Evolutionary conservation across 805 yeast species (phyloP).

Genomic region (Kazachstania kunashirensis): DNA sequence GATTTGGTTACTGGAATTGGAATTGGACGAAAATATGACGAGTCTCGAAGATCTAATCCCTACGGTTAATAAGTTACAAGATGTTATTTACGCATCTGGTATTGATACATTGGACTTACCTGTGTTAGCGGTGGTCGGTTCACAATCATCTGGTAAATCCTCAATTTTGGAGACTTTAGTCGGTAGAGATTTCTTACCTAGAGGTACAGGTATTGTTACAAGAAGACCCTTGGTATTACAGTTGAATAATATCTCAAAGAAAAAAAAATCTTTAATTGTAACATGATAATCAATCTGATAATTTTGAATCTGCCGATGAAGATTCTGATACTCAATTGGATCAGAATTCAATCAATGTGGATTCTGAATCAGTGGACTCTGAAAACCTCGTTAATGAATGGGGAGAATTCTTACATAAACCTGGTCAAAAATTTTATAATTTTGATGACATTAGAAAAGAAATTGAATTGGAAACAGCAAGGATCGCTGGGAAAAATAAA

Average conservation of each 20-base stretch:
- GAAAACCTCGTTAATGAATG: conserved; percentile 52
- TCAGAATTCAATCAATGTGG: no score
- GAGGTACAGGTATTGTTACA: conserved; percentile 97
- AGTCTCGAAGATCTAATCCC: conserved; percentile 46
- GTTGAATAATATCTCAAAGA: conserved; percentile 47
- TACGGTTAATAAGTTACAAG: conserved; percentile 83
- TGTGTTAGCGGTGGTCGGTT: conserved; percentile 89
- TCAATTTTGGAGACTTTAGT: conserved; percentile 91
- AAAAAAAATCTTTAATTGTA: neutral
- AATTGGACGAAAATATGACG: conserved; percentile 19
- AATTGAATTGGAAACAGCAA: conserved; percentile 82
- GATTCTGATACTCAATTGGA: neutral
- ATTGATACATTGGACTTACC: conserved; percentile 87
- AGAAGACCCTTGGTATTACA: conserved; percentile 89
- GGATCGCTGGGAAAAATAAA: conserved; percentile 57
- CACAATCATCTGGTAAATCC: conserved; percentile 93
- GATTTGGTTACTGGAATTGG: no score
- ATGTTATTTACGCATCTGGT: conserved; percentile 96
- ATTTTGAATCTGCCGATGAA: no score
- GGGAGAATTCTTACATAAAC: conserved; percentile 95
- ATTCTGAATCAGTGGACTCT: neutral
- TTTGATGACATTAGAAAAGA: conserved; percentile 85
- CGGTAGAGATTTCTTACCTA: conserved; percentile 89
- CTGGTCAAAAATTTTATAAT: conserved; percentile 77
- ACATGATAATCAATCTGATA: neutral